These are phyloP conservation scores for Conringia planisiliqua DNA, from an alignment of 345 rosid genomes.

Conservation along the genomic window DNA sequence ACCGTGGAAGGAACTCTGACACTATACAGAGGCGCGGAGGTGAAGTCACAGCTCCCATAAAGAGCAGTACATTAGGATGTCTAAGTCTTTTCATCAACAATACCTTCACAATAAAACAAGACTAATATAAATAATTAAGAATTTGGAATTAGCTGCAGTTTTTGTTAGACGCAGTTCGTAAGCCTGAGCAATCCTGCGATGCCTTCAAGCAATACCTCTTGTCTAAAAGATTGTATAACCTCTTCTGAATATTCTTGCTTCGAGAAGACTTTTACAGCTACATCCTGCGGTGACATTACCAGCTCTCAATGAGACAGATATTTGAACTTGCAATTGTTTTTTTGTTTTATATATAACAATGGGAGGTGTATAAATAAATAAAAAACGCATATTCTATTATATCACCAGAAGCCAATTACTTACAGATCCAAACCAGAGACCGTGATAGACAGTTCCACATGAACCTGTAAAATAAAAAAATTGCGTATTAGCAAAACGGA, in stretches of 20 bases:
- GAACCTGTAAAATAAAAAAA: constrained; percentile 60
- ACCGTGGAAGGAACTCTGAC: constrained; percentile 99
- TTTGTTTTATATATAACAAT: background rate
- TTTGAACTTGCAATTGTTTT: background rate
- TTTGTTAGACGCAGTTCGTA: background rate
- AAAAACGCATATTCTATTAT: background rate
- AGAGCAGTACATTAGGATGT: constrained; percentile 90
- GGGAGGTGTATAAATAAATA: constrained; percentile 22
- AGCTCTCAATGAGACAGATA: constrained; percentile 16
- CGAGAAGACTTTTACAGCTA: constrained; percentile 93
- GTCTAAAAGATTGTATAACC: constrained; percentile 66
- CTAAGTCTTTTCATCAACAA: constrained; percentile 92
- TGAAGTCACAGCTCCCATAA: constrained; percentile 97
- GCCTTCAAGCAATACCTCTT: constrained; percentile 57
- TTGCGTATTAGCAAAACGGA: constrained; percentile 4
- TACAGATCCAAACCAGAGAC: constrained; percentile 99
- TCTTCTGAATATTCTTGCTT: constrained; percentile 94
- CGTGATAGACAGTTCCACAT: constrained; percentile 96
- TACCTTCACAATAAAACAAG: constrained; percentile 48
- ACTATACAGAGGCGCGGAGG: constrained; percentile 92
- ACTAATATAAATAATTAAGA: background rate
- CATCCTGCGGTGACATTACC: constrained; percentile 66
- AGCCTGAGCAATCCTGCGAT: background rate
- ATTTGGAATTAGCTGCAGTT: background rate
- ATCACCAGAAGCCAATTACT: constrained; percentile 46